phyloP scores from a whole-genome alignment of 225 moss, liverwort and hornwort species.

The Climacium dendroides region DNA sequence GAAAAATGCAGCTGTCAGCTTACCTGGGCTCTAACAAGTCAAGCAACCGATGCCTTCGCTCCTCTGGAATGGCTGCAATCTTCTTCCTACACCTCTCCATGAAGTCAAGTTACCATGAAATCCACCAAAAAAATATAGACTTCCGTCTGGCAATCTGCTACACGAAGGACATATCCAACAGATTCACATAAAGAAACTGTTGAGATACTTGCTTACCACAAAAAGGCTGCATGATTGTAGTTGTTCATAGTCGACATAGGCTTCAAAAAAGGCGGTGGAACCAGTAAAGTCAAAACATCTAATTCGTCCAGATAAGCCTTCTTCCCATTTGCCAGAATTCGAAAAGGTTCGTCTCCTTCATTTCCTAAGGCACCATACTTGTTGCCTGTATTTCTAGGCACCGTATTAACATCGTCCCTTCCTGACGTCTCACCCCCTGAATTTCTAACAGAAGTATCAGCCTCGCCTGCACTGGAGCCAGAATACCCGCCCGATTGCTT shows the following conservation, averaged over 20 bases:
- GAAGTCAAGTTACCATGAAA: background rate
- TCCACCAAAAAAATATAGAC: background rate
- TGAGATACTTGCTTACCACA: slow-evolving; percentile 49
- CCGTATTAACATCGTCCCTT: background rate
- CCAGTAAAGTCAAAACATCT: slow-evolving; percentile 70
- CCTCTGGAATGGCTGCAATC: slow-evolving; percentile 92
- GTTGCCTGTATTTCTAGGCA: background rate
- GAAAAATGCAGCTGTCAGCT: background rate
- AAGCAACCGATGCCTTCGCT: slow-evolving; percentile 79
- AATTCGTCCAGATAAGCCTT: slow-evolving; percentile 90
- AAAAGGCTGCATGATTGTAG: slow-evolving; percentile 88
- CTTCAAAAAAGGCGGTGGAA: slow-evolving; percentile 71
- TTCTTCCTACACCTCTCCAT: slow-evolving; percentile 65
- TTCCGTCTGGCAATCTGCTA: background rate
- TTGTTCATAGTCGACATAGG: slow-evolving; percentile 31
- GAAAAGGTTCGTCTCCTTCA: slow-evolving; percentile 79
- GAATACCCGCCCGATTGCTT: slow-evolving; percentile 1
- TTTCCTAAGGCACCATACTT: slow-evolving; percentile 29
- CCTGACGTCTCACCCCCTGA: slow-evolving; percentile 22
- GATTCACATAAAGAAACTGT: background rate
- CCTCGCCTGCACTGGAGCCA: background rate
- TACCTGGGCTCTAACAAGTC: slow-evolving; percentile 77
- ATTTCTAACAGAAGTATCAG: slow-evolving; percentile 22
- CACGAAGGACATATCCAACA: background rate
- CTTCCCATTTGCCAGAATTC: slow-evolving; percentile 48